phyloP scores from a whole-genome alignment of 2,329 filamentous ascomycete genomes.

The Cladosporium sp. region DNA sequence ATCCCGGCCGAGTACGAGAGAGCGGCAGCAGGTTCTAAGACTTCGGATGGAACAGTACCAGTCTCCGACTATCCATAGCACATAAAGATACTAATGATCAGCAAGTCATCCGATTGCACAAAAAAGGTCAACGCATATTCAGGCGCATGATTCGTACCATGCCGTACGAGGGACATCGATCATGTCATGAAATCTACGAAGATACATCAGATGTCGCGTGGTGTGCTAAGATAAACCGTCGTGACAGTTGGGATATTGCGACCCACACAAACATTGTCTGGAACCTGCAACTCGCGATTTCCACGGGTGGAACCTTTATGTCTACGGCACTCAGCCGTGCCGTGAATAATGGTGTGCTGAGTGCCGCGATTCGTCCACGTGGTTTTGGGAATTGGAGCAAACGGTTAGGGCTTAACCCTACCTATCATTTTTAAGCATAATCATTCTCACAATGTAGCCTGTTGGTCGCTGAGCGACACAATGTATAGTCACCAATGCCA shows the following conservation, averaged over 20 bases:
- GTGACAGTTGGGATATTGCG: neutral
- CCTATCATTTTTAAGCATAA: neutral
- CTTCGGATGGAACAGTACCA: neutral
- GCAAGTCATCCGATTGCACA: neutral
- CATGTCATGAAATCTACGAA: too few relatives aligned
- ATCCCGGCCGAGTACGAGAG: neutral
- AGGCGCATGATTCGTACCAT: neutral
- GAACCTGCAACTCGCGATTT: neutral
- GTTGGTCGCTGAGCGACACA: neutral
- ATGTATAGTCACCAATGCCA: neutral
- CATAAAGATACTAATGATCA: neutral
- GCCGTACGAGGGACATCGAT: too few relatives aligned
- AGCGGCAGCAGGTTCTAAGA: neutral
- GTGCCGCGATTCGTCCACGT: neutral
- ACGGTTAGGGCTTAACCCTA: constrained; percentile 3
- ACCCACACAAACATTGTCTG: too few relatives aligned
- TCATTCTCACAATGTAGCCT: neutral
- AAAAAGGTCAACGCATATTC: neutral
- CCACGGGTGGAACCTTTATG: too few relatives aligned
- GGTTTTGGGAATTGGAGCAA: neutral
- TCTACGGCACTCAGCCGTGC: too few relatives aligned
- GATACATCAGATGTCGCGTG: too few relatives aligned
- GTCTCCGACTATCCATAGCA: neutral
- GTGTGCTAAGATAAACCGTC: too few relatives aligned
- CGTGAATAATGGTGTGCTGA: neutral